Percentiles rank a stretch among this genome's conserved stretches.
Conservation (phyloP, 768 basidiomycete genomes). For the Boletellus ananas region DNA sequence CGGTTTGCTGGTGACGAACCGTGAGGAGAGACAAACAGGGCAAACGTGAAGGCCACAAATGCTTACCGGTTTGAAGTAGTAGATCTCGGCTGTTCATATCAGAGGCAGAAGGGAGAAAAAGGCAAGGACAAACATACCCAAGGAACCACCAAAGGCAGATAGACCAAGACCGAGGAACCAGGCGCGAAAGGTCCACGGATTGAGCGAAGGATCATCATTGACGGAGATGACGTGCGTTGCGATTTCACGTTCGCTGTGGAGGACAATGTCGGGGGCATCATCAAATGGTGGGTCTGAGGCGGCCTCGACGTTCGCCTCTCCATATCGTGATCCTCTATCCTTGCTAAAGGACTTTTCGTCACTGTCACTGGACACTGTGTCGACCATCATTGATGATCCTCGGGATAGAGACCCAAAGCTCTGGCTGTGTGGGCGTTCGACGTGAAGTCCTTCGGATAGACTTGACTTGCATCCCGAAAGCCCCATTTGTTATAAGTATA, state of each 20-base stretch:
- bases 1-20: constrained; percentile 40
- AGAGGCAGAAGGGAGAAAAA: neutral
- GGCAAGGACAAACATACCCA: constrained; percentile 32
- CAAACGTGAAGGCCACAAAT: neutral
- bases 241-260: constrained; percentile 44
- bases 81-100: constrained; percentile 44
- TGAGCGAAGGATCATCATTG: constrained; percentile 20
- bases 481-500: too few relatives aligned
- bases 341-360: constrained; percentile 7
- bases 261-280: constrained; percentile 16
- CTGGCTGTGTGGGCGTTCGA: too few relatives aligned
- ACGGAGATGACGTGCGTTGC: constrained; percentile 38
- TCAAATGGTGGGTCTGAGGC: constrained; percentile 1
- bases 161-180: constrained; percentile 54
- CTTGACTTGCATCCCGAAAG: too few relatives aligned
- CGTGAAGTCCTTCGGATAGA: too few relatives aligned
- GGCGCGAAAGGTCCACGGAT: constrained; percentile 39
- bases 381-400: too few relatives aligned
- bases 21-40: neutral
- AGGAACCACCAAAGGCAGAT: constrained; percentile 48
- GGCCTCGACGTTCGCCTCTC: constrained; percentile 33
- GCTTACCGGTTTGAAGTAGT: constrained; percentile 57
- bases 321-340: constrained; percentile 13
- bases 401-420: too few relatives aligned
- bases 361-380: neutral